A percentile compares a stretch with the other conserved stretches of the same genome.
phyloP scores from a whole-genome alignment of 805 yeast genomes.

The Cyberlindnera euphorbiiphila region DNA sequence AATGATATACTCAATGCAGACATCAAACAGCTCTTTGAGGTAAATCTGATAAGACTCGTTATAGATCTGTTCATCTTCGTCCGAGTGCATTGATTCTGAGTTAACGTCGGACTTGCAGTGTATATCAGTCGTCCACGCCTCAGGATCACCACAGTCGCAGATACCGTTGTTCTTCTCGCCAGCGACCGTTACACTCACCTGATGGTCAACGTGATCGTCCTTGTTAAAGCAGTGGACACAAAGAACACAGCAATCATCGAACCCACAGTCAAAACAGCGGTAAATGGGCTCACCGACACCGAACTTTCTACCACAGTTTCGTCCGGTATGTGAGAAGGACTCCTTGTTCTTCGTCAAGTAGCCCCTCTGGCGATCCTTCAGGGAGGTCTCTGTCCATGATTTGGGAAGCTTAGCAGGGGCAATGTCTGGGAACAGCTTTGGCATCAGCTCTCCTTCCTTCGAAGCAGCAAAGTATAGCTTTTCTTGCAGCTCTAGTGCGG shows the following conservation, averaged over 20 bases:
- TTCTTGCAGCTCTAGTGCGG: conserved; percentile 6
- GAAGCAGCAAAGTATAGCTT: conserved; percentile 32
- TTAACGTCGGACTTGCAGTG: conserved; percentile 40
- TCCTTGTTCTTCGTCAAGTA: conserved; percentile 9
- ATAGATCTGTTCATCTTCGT: conserved; percentile 35
- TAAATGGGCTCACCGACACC: conserved; percentile 62
- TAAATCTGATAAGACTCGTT: conserved; percentile 10
- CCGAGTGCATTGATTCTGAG: conserved; percentile 23
- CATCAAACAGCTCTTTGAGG: conserved; percentile 29
- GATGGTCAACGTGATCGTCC: conserved; percentile 64
- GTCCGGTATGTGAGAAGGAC: conserved; percentile 42
- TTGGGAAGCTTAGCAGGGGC: conserved; percentile 4
- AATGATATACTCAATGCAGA: conserved; percentile 39
- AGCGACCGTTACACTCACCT: conserved; percentile 45
- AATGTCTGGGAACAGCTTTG: conserved; percentile 32
- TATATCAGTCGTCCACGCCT: conserved; percentile 58
- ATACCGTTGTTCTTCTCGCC: conserved; percentile 34
- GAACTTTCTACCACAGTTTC: conserved; percentile 66
- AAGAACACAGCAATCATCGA: conserved; percentile 73
- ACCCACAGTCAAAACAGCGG: conserved; percentile 72
- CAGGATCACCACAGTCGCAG: conserved; percentile 82
- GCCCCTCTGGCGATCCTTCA: not conserved
- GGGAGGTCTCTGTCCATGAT: conserved; percentile 8
- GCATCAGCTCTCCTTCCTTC: conserved; percentile 36
- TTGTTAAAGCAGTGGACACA: conserved; percentile 71